A percentile compares a stretch with the other conserved stretches of the same genome.
phyloP scores from a whole-genome alignment of 192 early-diverging fungal genomes.

The Pilobolus umbonatus region DNA sequence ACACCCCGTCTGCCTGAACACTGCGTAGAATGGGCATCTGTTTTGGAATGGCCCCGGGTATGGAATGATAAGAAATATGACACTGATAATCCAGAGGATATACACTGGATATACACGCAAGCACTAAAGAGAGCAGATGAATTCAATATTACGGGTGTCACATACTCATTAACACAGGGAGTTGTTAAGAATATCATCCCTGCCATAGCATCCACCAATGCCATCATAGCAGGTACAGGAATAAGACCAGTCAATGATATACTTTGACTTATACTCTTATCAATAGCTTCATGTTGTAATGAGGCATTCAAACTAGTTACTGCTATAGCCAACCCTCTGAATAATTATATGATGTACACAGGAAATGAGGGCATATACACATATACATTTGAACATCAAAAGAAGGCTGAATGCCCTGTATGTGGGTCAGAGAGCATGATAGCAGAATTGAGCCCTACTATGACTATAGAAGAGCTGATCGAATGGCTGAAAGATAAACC shows the following conservation, averaged over 20 bases:
- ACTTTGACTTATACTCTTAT: no score
- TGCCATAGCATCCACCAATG: conserved; percentile 88
- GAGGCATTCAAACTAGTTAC: conserved; percentile 94
- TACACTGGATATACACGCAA: conserved; percentile 68
- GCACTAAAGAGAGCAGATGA: conserved; percentile 66
- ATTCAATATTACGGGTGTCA: conserved; percentile 86
- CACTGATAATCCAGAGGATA: conserved; percentile 72
- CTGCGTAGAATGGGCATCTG: conserved; percentile 95
- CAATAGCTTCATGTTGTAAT: conserved; percentile 85
- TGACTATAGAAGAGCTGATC: conserved; percentile 79
- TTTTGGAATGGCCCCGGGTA: conserved; percentile 86
- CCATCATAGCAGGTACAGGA: conserved; percentile 61
- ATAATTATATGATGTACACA: conserved; percentile 97
- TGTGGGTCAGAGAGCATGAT: conserved; percentile 65
- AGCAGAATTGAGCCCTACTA: conserved; percentile 43
- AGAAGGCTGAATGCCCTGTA: conserved; percentile 85
- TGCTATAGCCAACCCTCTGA: conserved; percentile 64
- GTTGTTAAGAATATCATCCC: conserved; percentile 99
- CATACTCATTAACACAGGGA: conserved; percentile 86
- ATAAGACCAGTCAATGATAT: neutral
- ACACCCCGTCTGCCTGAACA: conserved; percentile 97
- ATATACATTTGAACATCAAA: conserved; percentile 79
- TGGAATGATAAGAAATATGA: conserved; percentile 62
- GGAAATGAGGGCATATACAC: conserved; percentile 91
- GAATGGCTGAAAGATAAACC: conserved; percentile 71